phyloP scores from a whole-genome alignment of 1,284 basidiomycete genomes.

The Anthracocystis panici-leucophaei region DNA sequence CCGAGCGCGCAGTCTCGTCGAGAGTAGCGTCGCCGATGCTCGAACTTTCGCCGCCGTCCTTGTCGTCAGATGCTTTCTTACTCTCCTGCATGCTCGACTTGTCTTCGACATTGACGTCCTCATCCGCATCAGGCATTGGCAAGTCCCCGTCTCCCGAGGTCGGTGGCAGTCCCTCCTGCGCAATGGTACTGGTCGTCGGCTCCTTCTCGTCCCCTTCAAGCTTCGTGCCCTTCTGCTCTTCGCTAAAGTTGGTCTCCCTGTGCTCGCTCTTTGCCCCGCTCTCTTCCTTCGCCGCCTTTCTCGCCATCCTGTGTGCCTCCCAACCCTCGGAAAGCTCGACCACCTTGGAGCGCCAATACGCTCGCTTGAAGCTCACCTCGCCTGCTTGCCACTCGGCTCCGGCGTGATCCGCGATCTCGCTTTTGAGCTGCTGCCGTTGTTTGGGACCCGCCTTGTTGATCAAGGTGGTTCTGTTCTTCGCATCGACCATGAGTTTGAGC shows the following conservation, averaged over 20 bases:
- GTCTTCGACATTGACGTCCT: background rate
- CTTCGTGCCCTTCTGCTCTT: constrained; percentile 3
- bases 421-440: background rate
- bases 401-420: constrained; percentile 6
- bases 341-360: constrained; percentile 27
- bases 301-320: constrained; percentile 12
- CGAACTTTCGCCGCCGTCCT: background rate
- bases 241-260: constrained; percentile 2
- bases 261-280: constrained; percentile 12
- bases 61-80: background rate
- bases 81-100: background rate
- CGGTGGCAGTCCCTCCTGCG: constrained; percentile 6
- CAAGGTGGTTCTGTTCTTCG: background rate
- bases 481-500: constrained; percentile 22
- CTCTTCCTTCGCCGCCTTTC: constrained; percentile 10
- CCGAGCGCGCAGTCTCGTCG: constrained; percentile 8
- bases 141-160: constrained; percentile 1
- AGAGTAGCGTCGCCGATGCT: background rate
- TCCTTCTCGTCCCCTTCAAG: background rate
- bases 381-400: constrained; percentile 39
- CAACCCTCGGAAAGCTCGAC: constrained; percentile 31
- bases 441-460: constrained; percentile 2
- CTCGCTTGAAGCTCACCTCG: constrained; percentile 37
- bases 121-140: constrained; percentile 8
- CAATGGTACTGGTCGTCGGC: background rate